Evolutionary conservation across 164 flowering plant genomes (phyloP), one percentile per base, ranked within the genome.

Genomic region (Houttuynia cordata): DNA sequence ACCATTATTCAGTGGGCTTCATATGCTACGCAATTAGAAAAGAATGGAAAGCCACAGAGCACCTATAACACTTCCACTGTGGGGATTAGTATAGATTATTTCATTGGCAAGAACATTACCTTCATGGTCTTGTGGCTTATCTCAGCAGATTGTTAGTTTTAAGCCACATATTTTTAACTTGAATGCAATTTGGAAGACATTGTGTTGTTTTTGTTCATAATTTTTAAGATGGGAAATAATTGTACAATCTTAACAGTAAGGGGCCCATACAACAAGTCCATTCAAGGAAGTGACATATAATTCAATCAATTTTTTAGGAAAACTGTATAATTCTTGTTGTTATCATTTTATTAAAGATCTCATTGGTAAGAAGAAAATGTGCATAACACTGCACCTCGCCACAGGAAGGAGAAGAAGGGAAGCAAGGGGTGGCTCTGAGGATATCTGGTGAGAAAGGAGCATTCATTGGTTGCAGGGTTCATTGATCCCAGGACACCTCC

Each of bases 401-500:
- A 41, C 75, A 72, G 17, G 58, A 83, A 47, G 79, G 83, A 18
- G 78, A 82, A 7, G 54, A 66, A 22, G 83, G 83, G 34, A 81
- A 76, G 74, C 87, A 71, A n/a, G 87, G 84, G 8, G 86, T 80
- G 68, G 91, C 86, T 10, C 56, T 83, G 3, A 51, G 87, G 53
- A 74, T 85, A 12, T 81, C 87, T 13, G 84, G 70, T 0, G 83
- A 83, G 60, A 73, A 50, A 0, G 86, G 84, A 14, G 79, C 77
- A 0, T 83, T 85, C 60, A 59, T 72, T 12, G 68, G 75, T 12
- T 83, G 84, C 77, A 80, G 68, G 23, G 78, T 85, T 39, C 39
- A 76, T 4, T 83, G 87, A 14, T 73, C 80, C 14, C 91, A 83
- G 53, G 85, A 85, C 71, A 83, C 88, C 0, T 78, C 83, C 1